Base-by-base conservation (phyloP, 2,329 filamentous ascomycete species). In the Trichoderma guizhouense region DNA sequence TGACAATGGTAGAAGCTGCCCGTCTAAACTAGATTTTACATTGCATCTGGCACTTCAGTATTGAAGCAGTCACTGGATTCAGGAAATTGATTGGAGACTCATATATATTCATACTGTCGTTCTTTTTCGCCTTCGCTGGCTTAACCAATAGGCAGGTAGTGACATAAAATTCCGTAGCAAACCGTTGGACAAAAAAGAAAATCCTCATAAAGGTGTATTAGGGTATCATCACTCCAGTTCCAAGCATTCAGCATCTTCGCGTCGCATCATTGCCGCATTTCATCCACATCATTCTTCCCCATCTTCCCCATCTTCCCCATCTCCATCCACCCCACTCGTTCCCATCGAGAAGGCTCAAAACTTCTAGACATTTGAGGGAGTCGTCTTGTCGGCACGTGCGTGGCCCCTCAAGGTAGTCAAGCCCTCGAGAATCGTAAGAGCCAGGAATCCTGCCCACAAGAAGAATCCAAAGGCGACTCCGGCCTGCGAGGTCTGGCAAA, bases 381-480 rank as follows among this genome's bases (percentile, higher is more conserved):
- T 74, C 18, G 65, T 47, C 60, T 76, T 74, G 36, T 74, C 77
- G 18, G 79, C 80, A 15, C 76, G 78, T 6, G 77, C 78, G 24
- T 78, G 75, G 68, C 76, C 76, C 26, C 79, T 81, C 58, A 85
- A 78, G 39, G 81, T 80, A 70, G 83, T 81, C 51, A 88, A 75
- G 4, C 79, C 81, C 73, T 88, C 86, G 69, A 88, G 77, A 47
- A 83, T 81, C 36, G 84, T 80, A 7, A 88, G 79, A 62, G 81
- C 83, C 7, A 81, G 82, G 76, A 88, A 87, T 71, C 86, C 80
- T 60, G 80, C 83, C 85, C 86, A 93, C 68, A 89, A 84, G 78
- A 92, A 88, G 76, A 91, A 92, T 7, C 86, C 90, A 76, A 93
- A 91, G 0, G 87, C 91, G 9, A 88, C 85, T 2, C 87, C 89